Percentiles rank a stretch among this genome's conserved stretches.
These are phyloP conservation scores for Talaromyces rugulosus DNA, from an alignment of 2,329 filamentous ascomycete genomes.

Conservation along the genomic window DNA sequence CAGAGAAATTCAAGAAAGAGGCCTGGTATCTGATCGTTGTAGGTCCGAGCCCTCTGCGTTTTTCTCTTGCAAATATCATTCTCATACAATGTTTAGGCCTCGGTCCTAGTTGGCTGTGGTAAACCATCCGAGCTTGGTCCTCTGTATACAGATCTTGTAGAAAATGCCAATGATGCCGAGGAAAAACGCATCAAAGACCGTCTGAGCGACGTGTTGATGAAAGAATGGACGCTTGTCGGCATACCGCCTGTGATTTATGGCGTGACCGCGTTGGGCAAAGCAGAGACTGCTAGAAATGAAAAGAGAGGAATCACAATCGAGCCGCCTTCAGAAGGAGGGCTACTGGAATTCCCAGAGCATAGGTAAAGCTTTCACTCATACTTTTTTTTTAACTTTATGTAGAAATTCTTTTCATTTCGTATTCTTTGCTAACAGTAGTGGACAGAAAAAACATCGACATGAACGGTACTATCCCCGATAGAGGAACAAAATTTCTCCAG, in stretches of 20 bases:
- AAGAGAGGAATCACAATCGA: conserved; percentile 14
- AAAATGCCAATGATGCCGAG: conserved; percentile 10
- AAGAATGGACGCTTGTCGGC: conserved; percentile 28
- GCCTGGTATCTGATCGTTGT: conserved; percentile 45
- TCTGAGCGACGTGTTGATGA: conserved; percentile 27
- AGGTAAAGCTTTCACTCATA: conserved; percentile 11
- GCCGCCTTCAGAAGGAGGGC: conserved; percentile 11
- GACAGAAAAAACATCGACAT: conserved; percentile 20
- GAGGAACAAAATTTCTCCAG: conserved; percentile 26
- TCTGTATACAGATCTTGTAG: conserved; percentile 24
- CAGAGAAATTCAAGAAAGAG: conserved; percentile 59
- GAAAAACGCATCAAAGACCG: conserved; percentile 16
- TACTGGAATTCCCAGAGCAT: conserved; percentile 15
- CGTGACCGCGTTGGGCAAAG: conserved; percentile 24
- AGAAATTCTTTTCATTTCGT: not conserved
- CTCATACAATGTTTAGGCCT: conserved; percentile 15
- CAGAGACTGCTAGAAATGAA: conserved; percentile 18
- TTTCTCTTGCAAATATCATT: not conserved
- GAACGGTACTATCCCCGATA: conserved; percentile 18
- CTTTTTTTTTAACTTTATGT: not conserved
- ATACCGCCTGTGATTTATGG: conserved; percentile 28
- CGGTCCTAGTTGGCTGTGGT: conserved; percentile 22
- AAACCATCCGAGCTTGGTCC: conserved; percentile 21
- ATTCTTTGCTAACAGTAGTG: not conserved
- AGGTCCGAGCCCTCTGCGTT: conserved; percentile 18